Base-by-base conservation (phyloP, 371 early-diverging fungal species). In the Mucor circinelloides region DNA sequence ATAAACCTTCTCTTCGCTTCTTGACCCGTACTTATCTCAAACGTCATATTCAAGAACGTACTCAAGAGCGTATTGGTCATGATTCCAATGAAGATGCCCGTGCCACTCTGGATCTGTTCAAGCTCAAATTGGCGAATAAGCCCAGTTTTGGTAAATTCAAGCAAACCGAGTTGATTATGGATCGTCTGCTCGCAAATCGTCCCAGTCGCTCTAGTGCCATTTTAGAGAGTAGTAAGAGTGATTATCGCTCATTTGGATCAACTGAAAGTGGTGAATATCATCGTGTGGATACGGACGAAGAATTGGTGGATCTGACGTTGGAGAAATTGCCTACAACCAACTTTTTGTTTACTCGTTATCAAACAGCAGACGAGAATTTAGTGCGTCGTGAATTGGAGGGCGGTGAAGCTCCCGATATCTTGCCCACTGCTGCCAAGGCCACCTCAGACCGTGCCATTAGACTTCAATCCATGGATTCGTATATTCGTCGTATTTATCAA, bases 1-100 rank as follows among this genome's bases (percentile, higher is more conserved):
- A 73, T 60, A 73, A 78, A 28, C 84, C 85, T 2, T 81, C 87
- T 8, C 75, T 94, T 42, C 81, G 85, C 44, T 69, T 78, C 67
- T 79, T 94, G 32, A 64, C 90, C 1, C 76, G 83, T n/a, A 81
- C 74, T 55, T 77, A 86, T 54, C 69, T 94, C 21, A 77, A 84
- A 13, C 79, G 87, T 52, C 44, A 68, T 9, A 93, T 93, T 69
- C 95, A 93, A 70, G 70, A 71, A 2, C 65, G 72, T 28, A 67
- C 75, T 54, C 63, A 69, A 23, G 68, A 69, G 19, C 68, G n/a
- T 55, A 23, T 74, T 13, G 93, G 92, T 46, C 95, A 95, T 81
- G 93, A 93, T 75, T 87, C 90, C 32, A 76, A 81, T 19, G 93
- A 93, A 78, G 95, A 95, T 82, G 92, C 94, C 6, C 66, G 76